Evolutionary conservation across 2,329 filamentous ascomycete genomes (phyloP), one percentile per base, ranked within the genome.

Genomic region (Rutstroemia sydowiana): DNA sequence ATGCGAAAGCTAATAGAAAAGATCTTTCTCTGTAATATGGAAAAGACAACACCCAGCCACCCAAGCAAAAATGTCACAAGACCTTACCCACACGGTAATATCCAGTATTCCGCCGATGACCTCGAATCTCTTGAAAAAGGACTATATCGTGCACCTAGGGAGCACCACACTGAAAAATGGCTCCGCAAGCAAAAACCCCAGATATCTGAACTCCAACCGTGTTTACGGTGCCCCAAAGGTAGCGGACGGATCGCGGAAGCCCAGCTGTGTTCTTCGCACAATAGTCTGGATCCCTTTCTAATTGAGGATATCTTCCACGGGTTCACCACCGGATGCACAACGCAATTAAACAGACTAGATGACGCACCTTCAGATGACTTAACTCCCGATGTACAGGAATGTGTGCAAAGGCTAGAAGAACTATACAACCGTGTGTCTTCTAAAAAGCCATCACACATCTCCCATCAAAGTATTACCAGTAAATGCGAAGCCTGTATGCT

Each of bases 401-500:
- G 56, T 39, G 16, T 61, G 3, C 37, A 43, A 9, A 46, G 63
- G 16, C 39, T 61, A n/a, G 58, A 63, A 1, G 47, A 60, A 0
- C 57, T 69, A 2, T 76, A 75, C 8, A 5, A 8, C 9, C 6
- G 4, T 16, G 7, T 8, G 16, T 39, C 18, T 39, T 53, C 54
- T 59, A 16, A 39, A 60, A 11, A 55, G 66, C 3, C 75, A 70
- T 55, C 63, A 63, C 5, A 54, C 42, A 3, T 48, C 16, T 36
- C 65, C 66, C 59, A 68, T 32, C 59, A 55, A 6, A 45, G 55
- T 10, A 63, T 74, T 3, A 51, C 55, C 28, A 67, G 62, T 6
- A 65, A 67, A 13, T 82, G 78, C 55, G 73, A 78, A 58, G 77
- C 76, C 1, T 82, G 78, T 55, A 72, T 77, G 26, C 62, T 81